Evolutionary conservation across 495 filamentous ascomycete species (phyloP).

Genomic region (Penicillium silybi): DNA sequence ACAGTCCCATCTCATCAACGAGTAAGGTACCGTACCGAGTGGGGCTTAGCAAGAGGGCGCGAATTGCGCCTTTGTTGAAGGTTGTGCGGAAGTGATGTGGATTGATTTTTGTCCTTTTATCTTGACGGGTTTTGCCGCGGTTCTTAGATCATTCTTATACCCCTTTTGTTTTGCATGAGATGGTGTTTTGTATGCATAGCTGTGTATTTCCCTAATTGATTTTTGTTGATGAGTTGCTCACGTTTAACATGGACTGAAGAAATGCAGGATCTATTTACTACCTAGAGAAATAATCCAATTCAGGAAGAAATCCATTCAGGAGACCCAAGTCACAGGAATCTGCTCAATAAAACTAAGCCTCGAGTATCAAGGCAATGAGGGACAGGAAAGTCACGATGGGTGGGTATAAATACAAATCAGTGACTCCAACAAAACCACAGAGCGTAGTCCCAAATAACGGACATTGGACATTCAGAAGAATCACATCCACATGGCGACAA

Average conservation of each 20-base stretch:
- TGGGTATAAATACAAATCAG: conserved; percentile 11
- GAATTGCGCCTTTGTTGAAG: conserved; percentile 64
- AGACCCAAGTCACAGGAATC: not conserved
- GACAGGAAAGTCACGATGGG: not conserved
- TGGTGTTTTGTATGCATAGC: not conserved
- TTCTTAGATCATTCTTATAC: conserved; percentile 19
- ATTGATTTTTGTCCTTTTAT: not conserved
- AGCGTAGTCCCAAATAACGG: not conserved
- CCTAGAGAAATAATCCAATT: not conserved
- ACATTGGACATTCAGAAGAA: not conserved
- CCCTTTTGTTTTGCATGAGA: conserved; percentile 5
- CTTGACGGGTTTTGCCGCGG: not conserved
- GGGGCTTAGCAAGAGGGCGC: conserved; percentile 60
- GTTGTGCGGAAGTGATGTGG: conserved; percentile 54
- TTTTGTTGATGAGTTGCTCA: not conserved
- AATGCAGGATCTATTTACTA: not conserved
- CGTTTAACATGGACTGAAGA: too few species aligned
- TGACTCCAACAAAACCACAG: conserved; percentile 1
- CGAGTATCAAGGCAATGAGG: not conserved
- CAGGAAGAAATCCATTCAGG: not conserved
- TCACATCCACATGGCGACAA: conserved; percentile 26
- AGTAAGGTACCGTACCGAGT: conserved; percentile 60
- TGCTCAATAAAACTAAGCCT: not conserved
- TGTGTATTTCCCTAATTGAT: not conserved
- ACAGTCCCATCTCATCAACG: conserved; percentile 49